Evolutionary conservation across 2,329 filamentous ascomycete species (phyloP).

Genomic region (Aureobasidium pullulans): DNA sequence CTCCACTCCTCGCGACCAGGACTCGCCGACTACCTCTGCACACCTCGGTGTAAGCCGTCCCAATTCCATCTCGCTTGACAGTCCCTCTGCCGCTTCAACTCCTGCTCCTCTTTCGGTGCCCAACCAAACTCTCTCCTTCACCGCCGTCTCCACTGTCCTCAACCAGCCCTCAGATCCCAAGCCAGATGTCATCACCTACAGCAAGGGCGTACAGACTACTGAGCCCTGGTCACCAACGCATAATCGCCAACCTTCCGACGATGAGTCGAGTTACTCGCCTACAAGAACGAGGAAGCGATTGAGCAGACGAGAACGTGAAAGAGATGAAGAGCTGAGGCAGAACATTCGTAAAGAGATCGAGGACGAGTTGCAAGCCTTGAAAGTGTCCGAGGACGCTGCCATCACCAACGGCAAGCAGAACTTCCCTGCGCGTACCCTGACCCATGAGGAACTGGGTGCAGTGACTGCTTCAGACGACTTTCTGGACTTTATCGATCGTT

Average conservation of each 20-base stretch:
- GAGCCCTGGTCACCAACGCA: constrained; percentile 59
- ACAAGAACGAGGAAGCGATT: constrained; percentile 59
- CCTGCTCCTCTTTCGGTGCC: constrained; percentile 32
- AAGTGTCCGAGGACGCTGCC: constrained; percentile 39
- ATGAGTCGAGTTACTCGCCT: constrained; percentile 50
- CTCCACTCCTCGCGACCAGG: constrained; percentile 68
- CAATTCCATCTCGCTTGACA: constrained; percentile 41
- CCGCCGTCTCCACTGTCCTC: constrained; percentile 67
- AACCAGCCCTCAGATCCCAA: constrained; percentile 68
- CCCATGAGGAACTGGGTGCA: constrained; percentile 76
- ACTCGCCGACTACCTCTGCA: constrained; percentile 75
- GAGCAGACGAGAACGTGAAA: constrained; percentile 70
- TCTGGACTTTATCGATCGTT: constrained; percentile 87
- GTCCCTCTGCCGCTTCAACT: constrained; percentile 58
- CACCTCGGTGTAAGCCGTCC: constrained; percentile 58
- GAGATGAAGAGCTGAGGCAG: constrained; percentile 82
- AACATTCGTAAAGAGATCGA: constrained; percentile 84
- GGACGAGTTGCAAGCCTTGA: constrained; percentile 73
- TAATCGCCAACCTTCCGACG: constrained; percentile 51
- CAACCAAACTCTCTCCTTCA: constrained; percentile 63
- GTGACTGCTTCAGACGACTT: constrained; percentile 92
- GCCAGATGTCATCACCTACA: constrained; percentile 85
- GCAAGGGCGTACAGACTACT: constrained; percentile 89
- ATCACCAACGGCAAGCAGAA: constrained; percentile 39
- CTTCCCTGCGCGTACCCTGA: constrained; percentile 74